These are phyloP conservation scores for Aurantiochytrium sp. DNA, from an alignment of 108 stramenopile genomes.

Conservation along the genomic window DNA sequence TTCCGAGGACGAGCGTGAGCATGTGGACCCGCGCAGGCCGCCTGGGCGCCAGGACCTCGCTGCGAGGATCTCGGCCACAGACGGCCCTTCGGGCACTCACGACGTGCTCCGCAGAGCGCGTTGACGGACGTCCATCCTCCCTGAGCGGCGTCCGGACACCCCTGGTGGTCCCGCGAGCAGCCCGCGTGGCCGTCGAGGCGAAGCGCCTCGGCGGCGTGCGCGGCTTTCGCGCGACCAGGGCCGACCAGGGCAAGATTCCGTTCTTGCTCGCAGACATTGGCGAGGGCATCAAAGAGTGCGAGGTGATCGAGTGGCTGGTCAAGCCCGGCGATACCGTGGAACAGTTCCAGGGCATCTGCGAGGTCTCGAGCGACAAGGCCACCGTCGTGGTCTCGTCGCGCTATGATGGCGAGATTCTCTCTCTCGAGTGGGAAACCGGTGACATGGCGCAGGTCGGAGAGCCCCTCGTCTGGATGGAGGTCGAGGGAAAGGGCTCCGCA, in stretches of 20 bases:
- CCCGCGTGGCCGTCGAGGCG: no score
- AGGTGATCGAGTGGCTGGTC: constrained; percentile 90
- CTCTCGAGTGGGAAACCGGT: constrained; percentile 67
- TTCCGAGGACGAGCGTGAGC: no score
- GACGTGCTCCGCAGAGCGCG: no score
- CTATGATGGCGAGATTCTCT: constrained; percentile 76
- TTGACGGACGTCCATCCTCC: no score
- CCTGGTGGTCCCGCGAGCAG: no score
- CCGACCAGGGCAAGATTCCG: neutral
- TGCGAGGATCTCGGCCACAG: no score
- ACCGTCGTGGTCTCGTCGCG: constrained; percentile 91
- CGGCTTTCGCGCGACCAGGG: neutral
- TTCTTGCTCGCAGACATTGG: constrained; percentile 83
- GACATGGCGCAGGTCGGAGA: constrained; percentile 79
- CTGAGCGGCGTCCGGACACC: no score
- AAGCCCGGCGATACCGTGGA: constrained; percentile 69
- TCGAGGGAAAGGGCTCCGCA: constrained; percentile 38
- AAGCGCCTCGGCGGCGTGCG: neutral
- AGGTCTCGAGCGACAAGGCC: constrained; percentile 97
- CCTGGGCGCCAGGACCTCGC: no score
- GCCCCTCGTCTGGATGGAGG: constrained; percentile 67
- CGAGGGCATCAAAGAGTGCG: constrained; percentile 96
- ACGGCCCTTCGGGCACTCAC: no score
- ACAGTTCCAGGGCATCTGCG: constrained; percentile 90
- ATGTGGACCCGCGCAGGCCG: no score